Percentiles rank a stretch among this genome's conserved stretches.
phyloP scores from a whole-genome alignment of 495 filamentous ascomycete genomes.

The Umbilicaria muhlenbergii region DNA sequence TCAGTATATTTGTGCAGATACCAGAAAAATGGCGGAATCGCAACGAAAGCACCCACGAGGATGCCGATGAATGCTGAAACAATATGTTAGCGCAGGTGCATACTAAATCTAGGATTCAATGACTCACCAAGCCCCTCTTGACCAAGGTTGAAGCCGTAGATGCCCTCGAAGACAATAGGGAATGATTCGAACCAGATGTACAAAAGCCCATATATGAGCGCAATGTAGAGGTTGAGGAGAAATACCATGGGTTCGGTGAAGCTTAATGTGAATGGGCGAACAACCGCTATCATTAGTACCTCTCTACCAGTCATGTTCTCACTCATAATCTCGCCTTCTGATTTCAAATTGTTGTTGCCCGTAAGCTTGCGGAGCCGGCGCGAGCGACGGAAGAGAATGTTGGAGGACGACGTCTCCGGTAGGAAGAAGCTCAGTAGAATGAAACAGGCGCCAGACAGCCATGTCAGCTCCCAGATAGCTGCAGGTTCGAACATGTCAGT shows the following conservation, averaged over 20 bases:
- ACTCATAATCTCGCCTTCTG: conserved; percentile 27
- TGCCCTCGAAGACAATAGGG: conserved; percentile 32
- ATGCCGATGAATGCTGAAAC: conserved; percentile 29
- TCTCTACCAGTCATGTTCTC: conserved; percentile 16
- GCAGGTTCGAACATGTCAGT: too few species aligned
- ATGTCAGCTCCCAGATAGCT: conserved; percentile 12
- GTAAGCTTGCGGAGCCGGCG: conserved; percentile 15
- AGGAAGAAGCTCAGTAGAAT: conserved; percentile 17
- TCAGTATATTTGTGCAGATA: conserved; percentile 27
- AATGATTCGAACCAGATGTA: conserved; percentile 45
- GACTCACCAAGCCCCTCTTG: conserved; percentile 22
- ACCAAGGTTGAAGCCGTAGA: conserved; percentile 32
- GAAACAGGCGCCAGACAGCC: conserved; percentile 14
- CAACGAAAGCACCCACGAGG: conserved; percentile 24
- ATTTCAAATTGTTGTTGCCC: conserved; percentile 17
- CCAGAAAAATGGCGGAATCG: conserved; percentile 29
- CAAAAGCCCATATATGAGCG: conserved; percentile 35
- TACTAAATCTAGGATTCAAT: too few species aligned
- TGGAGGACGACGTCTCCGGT: conserved; percentile 14
- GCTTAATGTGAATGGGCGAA: conserved; percentile 27
- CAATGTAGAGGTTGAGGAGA: conserved; percentile 35
- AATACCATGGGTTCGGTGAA: conserved; percentile 35
- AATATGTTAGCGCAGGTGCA: too few species aligned
- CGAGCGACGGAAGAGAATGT: conserved; percentile 18
- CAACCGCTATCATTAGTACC: conserved; percentile 20